Base-by-base conservation (phyloP, 1,284 basidiomycete genomes). In the Sphagnurus paluster region DNA sequence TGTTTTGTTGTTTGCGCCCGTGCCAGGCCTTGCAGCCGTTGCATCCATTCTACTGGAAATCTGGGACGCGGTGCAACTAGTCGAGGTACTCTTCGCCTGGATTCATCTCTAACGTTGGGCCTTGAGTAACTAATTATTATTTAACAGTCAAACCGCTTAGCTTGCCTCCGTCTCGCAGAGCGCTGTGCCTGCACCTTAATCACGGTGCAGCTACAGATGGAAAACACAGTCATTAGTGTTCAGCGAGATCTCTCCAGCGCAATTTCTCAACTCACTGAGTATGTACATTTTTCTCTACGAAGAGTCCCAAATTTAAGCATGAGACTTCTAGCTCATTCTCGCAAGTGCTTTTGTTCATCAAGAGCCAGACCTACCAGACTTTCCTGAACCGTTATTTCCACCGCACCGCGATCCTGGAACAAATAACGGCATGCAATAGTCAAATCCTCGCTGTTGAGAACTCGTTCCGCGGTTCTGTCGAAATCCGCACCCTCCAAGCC, bases 321-420 rank as follows among this genome's bases (percentile, higher is more conserved):
- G n/a, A n/a, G 8, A 32, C 25, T 7, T 26, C 25, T 26, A 77
- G 69, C n/a, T 60, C 71, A 0, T 80, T 77, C 53, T 53, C 56
- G 13, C 39, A 72, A 42, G 76, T 87, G 2, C 66, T 72, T 37
- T 53, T 61, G 7, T 72, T 87, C 53, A 71, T 87, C 26, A 57
- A 75, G 47, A 80, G 77, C 47, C 79, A 84, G 50, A 72, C 75
- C 13, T 72, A 77, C 39, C 69, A 85, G 4, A 81, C 87, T 0
- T 89, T 88, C 67, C 61, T 90, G 53, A 88, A 87, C 64, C 75
- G 87, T 3, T 90, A 89, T 60, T 71, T 90, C 34, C 84, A 82
- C 59, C 76, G 87, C 23, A 83, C 87, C 25, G 85, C 90, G 52
- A 83, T 87, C 34, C 62, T 75, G 20, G 66, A 70, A 24, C 75